Percentiles rank a stretch among this genome's conserved stretches.
Conservation (phyloP, 768 basidiomycete species). For the Pulveroboletus sp. region DNA sequence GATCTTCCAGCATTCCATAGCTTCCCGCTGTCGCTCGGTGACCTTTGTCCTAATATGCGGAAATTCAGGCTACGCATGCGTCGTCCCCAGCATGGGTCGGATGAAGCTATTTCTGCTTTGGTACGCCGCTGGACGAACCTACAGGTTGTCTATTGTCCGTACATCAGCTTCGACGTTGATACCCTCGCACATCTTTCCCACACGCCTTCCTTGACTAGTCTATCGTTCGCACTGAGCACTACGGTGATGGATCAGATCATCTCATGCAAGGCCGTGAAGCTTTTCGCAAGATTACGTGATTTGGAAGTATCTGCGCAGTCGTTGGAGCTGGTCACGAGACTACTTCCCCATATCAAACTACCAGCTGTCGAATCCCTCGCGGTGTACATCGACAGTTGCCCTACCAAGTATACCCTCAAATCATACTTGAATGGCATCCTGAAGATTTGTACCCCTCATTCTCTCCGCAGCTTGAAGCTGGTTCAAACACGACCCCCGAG, state of each 20-base stretch:
- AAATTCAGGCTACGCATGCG: slow-evolving; percentile 13
- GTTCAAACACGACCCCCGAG: slow-evolving; percentile 8
- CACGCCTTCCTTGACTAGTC: slow-evolving; percentile 9
- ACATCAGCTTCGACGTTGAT: slow-evolving; percentile 11
- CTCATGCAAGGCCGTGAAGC: not conserved
- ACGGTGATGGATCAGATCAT: not conserved
- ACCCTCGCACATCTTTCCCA: slow-evolving; percentile 13
- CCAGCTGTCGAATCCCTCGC: slow-evolving; percentile 7
- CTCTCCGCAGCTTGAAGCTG: slow-evolving; percentile 5
- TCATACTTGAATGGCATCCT: slow-evolving; percentile 3
- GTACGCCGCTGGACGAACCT: slow-evolving; percentile 16
- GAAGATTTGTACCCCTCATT: slow-evolving; percentile 6
- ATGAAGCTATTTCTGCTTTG: slow-evolving; percentile 12
- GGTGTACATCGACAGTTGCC: slow-evolving; percentile 8
- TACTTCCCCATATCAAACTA: not conserved
- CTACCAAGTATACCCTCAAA: slow-evolving; percentile 5
- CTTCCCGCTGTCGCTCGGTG: slow-evolving; percentile 15
- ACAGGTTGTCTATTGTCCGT: slow-evolving; percentile 13
- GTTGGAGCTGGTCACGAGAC: not conserved
- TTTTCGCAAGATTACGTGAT: slow-evolving; percentile 9
- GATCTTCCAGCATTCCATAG: slow-evolving; percentile 16
- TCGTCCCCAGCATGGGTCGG: slow-evolving; percentile 6
- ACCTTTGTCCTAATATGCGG: slow-evolving; percentile 13
- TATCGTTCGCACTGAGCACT: slow-evolving; percentile 8
- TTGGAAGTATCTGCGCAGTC: slow-evolving; percentile 10